phyloP scores from a whole-genome alignment of 1,284 basidiomycete genomes.

The Mycosarcoma mackinlayi region DNA sequence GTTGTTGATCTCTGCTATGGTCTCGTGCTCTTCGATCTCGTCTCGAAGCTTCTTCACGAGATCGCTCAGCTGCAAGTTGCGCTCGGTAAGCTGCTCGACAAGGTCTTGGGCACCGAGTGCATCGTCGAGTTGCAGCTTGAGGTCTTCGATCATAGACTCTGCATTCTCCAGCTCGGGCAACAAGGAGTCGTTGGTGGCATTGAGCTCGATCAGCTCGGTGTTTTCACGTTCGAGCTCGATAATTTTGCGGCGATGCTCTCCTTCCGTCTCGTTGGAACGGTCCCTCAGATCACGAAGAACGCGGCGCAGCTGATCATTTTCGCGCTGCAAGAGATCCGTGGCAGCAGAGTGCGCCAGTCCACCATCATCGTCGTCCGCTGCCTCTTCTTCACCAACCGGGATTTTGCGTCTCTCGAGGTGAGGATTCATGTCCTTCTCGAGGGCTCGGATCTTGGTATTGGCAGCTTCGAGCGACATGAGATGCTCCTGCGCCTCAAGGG shows the following conservation, averaged over 20 bases:
- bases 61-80: conserved; percentile 83
- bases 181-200: conserved; percentile 43
- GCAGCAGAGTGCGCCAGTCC: conserved; percentile 34
- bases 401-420: conserved; percentile 29
- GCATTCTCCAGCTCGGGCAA: conserved; percentile 46
- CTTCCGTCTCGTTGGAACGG: conserved; percentile 78
- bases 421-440: conserved; percentile 45
- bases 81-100: conserved; percentile 92
- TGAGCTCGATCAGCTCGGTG: conserved; percentile 49
- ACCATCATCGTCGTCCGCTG: conserved; percentile 9
- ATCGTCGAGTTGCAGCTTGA: conserved; percentile 93
- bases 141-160: conserved; percentile 83
- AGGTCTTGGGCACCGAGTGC: conserved; percentile 95
- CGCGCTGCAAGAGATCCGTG: conserved; percentile 87
- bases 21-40: conserved; percentile 93
- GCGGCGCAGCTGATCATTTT: conserved; percentile 93
- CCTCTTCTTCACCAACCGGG: conserved; percentile 69
- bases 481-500: conserved; percentile 81
- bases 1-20: conserved; percentile 93
- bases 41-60: conserved; percentile 92
- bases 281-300: conserved; percentile 73
- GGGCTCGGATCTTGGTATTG: conserved; percentile 70
- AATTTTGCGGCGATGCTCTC: conserved; percentile 83
- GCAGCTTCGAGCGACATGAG: conserved; percentile 86
- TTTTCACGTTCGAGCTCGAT: conserved; percentile 90